phyloP scores from a whole-genome alignment of 768 basidiomycete species.

The Macrolepiota dolichaula region DNA sequence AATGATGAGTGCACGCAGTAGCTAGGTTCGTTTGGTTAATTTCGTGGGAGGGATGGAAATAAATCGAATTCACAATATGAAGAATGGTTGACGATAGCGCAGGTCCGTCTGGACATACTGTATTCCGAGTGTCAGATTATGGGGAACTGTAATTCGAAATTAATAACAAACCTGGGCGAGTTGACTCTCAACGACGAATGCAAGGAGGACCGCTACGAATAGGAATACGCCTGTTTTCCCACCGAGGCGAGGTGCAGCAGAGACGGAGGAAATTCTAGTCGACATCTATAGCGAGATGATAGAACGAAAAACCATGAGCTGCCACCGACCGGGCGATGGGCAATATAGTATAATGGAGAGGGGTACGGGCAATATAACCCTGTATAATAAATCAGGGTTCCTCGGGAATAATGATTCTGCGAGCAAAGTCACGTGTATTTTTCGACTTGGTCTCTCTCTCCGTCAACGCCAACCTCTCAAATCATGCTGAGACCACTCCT shows the following conservation, averaged over 20 bases:
- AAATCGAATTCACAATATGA: constrained; percentile 63
- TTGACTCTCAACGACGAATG: constrained; percentile 77
- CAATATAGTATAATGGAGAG: not conserved
- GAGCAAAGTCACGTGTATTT: not conserved
- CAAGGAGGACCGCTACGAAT: constrained; percentile 58
- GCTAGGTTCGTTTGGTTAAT: constrained; percentile 34
- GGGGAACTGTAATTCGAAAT: not conserved
- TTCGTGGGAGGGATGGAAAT: not conserved
- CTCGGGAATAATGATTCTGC: not conserved
- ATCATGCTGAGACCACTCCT: constrained; percentile 66
- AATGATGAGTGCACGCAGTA: constrained; percentile 88
- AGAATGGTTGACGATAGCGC: constrained; percentile 83
- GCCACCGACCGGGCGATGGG: not conserved
- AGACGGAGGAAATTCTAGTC: constrained; percentile 17
- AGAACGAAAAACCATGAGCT: not conserved
- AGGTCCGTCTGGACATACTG: constrained; percentile 80
- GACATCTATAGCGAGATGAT: constrained; percentile 20
- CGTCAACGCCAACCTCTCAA: constrained; percentile 9
- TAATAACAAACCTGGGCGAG: constrained; percentile 59
- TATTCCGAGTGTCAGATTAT: constrained; percentile 3
- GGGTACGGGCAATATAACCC: not conserved
- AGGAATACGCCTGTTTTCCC: constrained; percentile 48
- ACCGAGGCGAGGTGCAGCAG: constrained; percentile 34
- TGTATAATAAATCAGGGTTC: not conserved
- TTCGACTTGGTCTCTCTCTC: not conserved